Conservation (phyloP, 768 basidiomycete genomes). For the Leucogyrophana mollusca region DNA sequence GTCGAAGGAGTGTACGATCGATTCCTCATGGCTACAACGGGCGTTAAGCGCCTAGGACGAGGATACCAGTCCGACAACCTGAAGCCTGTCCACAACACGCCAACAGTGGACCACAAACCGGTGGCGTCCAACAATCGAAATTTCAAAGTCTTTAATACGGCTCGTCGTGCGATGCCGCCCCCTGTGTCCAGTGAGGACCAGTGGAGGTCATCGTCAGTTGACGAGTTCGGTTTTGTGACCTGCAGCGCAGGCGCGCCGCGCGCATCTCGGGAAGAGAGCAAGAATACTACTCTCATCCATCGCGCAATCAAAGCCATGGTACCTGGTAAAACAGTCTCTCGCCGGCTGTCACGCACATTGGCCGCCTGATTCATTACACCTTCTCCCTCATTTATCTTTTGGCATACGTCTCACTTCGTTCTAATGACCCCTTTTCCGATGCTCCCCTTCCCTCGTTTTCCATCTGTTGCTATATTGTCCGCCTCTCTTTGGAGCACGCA, state of each 20-base stretch:
- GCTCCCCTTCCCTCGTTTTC: constrained; percentile 12
- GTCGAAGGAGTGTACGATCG: constrained; percentile 79
- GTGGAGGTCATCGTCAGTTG: constrained; percentile 49
- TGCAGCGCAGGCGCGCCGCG: constrained; percentile 30
- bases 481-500: constrained; percentile 8
- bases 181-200: constrained; percentile 69
- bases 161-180: constrained; percentile 62
- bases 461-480: constrained; percentile 23
- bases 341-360: constrained; percentile 44
- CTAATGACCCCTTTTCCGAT: constrained; percentile 20
- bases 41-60: constrained; percentile 76
- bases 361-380: constrained; percentile 15
- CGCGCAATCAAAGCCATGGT: constrained; percentile 79
- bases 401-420: constrained; percentile 5
- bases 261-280: constrained; percentile 43
- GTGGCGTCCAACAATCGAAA: constrained; percentile 16
- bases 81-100: constrained; percentile 38
- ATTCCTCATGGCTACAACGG: constrained; percentile 78
- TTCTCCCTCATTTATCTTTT: not conserved
- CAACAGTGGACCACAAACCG: constrained; percentile 20
- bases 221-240: constrained; percentile 62
- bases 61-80: constrained; percentile 76
- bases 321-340: constrained; percentile 56
- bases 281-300: constrained; percentile 52
- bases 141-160: constrained; percentile 25